Base-by-base conservation (phyloP, 805 yeast genomes). In the Suhomyces sp. region DNA sequence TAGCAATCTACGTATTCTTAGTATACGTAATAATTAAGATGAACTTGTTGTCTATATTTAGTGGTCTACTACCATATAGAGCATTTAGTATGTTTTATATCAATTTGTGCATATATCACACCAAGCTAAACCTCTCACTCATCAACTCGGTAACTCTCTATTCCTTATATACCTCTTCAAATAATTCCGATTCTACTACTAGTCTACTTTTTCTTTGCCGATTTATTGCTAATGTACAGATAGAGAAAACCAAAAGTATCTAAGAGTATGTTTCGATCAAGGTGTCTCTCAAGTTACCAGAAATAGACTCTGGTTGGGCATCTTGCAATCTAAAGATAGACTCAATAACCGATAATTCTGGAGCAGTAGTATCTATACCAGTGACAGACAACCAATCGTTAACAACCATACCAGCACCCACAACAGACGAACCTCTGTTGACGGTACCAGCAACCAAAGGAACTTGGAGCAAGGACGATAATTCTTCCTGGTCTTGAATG, bases 361-460 rank as follows among this genome's bases (percentile, higher is more conserved):
- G 97, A 46, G 99, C 98, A 58, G 99, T 92, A 53, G 99, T 94
- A 75, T 94, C 98, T 61, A 89, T 80, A 59, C 99, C 99, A 46
- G 97, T 80, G 43, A 96, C 98, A 27, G 98, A 96, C 60, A 93
- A 78, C 96, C 97, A 94, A 76, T 94, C 99, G 69, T 94, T 94
- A 49, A 92, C 99, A 50, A 94, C 98, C 85, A 94, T 85, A 61
- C 99, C 99, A 45, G 97, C 98, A 65, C 99, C 99, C 55, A 94
- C 96, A 47, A 93, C 97, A 4, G 96, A 75, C 25, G 97, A 89
- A 73, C 99, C 99, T 72, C 99, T 86, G 78, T 94, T 94, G 53
- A 94, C 92, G 39, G 97, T 92, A 72, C 99, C 99, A 6, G 99
- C 99, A 46, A 94, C 99, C 58, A 94, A 79, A 50, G 99, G 99